Conservation (phyloP, 495 filamentous ascomycete species). For the Penicillium paxilli region DNA sequence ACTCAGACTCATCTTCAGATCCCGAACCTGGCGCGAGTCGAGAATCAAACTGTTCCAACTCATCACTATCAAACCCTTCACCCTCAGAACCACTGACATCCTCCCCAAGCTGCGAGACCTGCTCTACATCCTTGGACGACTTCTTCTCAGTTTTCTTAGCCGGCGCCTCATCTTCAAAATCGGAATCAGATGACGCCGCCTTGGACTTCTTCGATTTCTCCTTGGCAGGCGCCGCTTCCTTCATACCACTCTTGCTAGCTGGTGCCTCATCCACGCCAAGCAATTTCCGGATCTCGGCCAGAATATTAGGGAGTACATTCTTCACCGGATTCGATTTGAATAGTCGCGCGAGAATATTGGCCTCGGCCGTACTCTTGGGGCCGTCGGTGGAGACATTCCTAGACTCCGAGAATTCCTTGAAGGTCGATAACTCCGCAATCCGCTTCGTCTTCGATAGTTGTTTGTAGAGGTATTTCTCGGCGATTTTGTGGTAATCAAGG, state of each 20-base stretch:
- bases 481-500: slow-evolving; percentile 65
- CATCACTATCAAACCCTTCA: slow-evolving; percentile 42
- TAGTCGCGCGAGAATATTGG: slow-evolving; percentile 79
- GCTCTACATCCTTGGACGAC: slow-evolving; percentile 1
- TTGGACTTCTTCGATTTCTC: slow-evolving; percentile 12
- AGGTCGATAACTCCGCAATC: slow-evolving; percentile 54
- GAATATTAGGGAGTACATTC: slow-evolving; percentile 59
- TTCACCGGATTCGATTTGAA: slow-evolving; percentile 76
- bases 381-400: slow-evolving; percentile 36
- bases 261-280: slow-evolving; percentile 57
- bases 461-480: slow-evolving; percentile 72
- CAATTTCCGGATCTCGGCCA: slow-evolving; percentile 61
- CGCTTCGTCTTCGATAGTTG: slow-evolving; percentile 71
- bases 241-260: slow-evolving; percentile 23
- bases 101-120: slow-evolving; percentile 17
- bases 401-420: slow-evolving; percentile 38
- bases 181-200: slow-evolving; percentile 15
- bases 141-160: slow-evolving; percentile 6
- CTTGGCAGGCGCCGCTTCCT: slow-evolving; percentile 21
- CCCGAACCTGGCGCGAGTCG: slow-evolving; percentile 57
- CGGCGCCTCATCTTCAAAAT: slow-evolving; percentile 10
- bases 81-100: slow-evolving; percentile 39
- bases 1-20: slow-evolving; percentile 45
- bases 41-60: slow-evolving; percentile 50
- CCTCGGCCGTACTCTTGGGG: slow-evolving; percentile 50